Base-by-base conservation (phyloP, 176 grass and related monocot genomes). In the Carex littledalei region DNA sequence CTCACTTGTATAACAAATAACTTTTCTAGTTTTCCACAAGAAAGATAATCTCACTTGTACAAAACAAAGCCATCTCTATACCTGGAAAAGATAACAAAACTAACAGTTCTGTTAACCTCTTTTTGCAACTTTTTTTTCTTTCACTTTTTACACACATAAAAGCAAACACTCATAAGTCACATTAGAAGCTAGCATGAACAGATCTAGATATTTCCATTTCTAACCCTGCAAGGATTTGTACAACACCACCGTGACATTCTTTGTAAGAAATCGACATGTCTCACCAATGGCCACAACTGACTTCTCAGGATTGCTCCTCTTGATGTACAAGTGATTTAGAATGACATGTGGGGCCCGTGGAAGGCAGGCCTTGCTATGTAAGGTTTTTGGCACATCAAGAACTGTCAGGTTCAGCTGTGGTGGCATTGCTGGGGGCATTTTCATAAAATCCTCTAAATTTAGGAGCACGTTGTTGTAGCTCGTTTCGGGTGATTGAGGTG, bases 201-300 rank as follows among this genome's bases (percentile, higher is more conserved):
- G 35, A 75, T 59, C 5, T 18, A 57, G 41, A 15, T 74, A 41
- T 41, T 50, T 50, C 47, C 22, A 74, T 13, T 58, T 60, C 43
- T 85, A 85, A 29, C 49, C 37, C 45, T 85, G 70, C 67, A 89
- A n/a, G 22, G 81, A 85, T 60, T 89, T 89, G 63, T 89, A 85
- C 53, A 89, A 67, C 14, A 85, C 84, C 49, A 89, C 82, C 12
- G 87, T 89, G n/a, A 50, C 47, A 50, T 50, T 84, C 87, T 89
- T 89, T 17, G 61, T 54, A 11, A 81, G 53, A 85, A 89, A 89
- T 34, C 87, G 65, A 67, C 65, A 54, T 2, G 83, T 89, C 29
- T 78, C 60, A 3, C 60, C 87, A 17, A 89, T 75, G 8, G 87
- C 87, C n/a, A 89, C 87, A 0, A 85, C 64, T 7, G 87, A 79